Percentiles rank a stretch among this genome's conserved stretches.
Conservation (phyloP, 495 filamentous ascomycete species). For the Xylaria bambusicola region DNA sequence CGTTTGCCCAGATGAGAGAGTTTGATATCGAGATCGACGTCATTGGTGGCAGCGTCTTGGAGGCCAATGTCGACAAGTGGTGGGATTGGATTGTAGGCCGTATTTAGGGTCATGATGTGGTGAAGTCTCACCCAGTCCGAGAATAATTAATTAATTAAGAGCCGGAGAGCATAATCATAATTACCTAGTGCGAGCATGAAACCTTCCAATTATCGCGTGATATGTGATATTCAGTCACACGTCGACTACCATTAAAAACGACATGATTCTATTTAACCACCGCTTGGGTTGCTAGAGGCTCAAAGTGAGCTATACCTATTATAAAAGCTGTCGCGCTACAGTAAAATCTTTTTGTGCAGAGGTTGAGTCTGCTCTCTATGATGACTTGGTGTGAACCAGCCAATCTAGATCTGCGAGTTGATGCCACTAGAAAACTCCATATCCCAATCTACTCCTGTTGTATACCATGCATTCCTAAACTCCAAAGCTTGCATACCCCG, state of each 20-base stretch:
- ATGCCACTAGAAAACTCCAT: conserved; percentile 1
- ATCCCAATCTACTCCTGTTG: neutral
- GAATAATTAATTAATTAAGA: conserved; percentile 13
- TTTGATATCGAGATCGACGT: conserved; percentile 79
- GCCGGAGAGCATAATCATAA: neutral
- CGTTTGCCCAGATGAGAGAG: conserved; percentile 78
- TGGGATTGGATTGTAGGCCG: conserved; percentile 75
- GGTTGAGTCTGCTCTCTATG: conserved; percentile 18
- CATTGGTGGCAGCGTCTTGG: conserved; percentile 73
- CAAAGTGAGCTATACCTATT: neutral
- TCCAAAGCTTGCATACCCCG: conserved; percentile 6
- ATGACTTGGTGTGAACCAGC: neutral
- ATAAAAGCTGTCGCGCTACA: neutral
- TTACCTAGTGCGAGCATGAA: too few species aligned
- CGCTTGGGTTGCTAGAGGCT: neutral
- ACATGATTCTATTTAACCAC: too few species aligned
- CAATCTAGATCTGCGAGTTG: conserved; percentile 20
- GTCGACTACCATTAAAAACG: too few species aligned
- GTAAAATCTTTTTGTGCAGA: conserved; percentile 3
- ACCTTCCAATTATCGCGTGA: too few species aligned
- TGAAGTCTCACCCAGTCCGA: neutral
- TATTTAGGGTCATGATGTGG: conserved; percentile 21
- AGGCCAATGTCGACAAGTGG: conserved; percentile 76
- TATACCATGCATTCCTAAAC: neutral
- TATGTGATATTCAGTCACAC: too few species aligned